These are phyloP conservation scores for Tricholoma saponaceum DNA, from an alignment of 768 basidiomycete species.

Conservation along the genomic window DNA sequence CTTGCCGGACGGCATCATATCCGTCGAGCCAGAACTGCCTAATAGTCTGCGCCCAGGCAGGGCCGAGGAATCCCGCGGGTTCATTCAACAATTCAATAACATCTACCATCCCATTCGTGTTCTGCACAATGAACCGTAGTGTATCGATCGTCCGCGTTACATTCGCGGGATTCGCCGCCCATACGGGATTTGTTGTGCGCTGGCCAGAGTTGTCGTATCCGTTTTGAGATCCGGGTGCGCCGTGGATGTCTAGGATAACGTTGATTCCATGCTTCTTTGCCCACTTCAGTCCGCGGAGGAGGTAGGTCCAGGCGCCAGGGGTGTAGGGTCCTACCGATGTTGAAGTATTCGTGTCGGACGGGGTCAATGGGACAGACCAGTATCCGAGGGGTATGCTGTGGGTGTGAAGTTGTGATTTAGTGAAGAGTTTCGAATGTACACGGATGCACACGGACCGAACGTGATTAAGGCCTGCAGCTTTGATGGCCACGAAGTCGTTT, in stretches of 20 bases:
- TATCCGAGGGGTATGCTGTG: slow-evolving; percentile 67
- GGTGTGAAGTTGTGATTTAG: background rate
- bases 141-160: slow-evolving; percentile 54
- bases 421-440: background rate
- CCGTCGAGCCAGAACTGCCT: slow-evolving; percentile 57
- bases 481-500: slow-evolving; percentile 63
- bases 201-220: slow-evolving; percentile 79
- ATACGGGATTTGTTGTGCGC: slow-evolving; percentile 48
- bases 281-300: slow-evolving; percentile 60
- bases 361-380: slow-evolving; percentile 72
- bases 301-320: slow-evolving; percentile 66
- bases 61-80: slow-evolving; percentile 49
- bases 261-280: slow-evolving; percentile 58
- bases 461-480: slow-evolving; percentile 64
- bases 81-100: slow-evolving; percentile 72
- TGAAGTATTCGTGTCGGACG: slow-evolving; percentile 45
- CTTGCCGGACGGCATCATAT: slow-evolving; percentile 53
- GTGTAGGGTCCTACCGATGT: slow-evolving; percentile 48
- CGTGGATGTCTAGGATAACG: slow-evolving; percentile 76
- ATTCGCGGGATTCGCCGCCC: slow-evolving; percentile 51
- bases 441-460: slow-evolving; percentile 44
- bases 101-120: slow-evolving; percentile 54
- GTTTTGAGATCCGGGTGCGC: slow-evolving; percentile 61
- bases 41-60: slow-evolving; percentile 38
- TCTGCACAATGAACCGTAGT: slow-evolving; percentile 47